Evolutionary conservation across 306 rosid species (phyloP).

Genomic region (Corylus americana): DNA sequence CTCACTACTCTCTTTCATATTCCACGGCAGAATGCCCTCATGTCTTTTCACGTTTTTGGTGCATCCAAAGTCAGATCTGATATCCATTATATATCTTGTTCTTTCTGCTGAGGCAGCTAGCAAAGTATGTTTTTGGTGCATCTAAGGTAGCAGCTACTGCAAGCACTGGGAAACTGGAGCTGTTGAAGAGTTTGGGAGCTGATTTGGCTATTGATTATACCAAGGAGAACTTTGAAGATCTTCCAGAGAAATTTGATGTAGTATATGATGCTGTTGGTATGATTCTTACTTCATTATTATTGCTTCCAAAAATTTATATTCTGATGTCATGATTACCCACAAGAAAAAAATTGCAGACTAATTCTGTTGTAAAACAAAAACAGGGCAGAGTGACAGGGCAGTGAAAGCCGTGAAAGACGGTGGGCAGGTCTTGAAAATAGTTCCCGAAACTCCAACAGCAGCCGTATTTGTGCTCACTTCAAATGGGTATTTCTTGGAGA

Average conservation of each 20-base stretch:
- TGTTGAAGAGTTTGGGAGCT: constrained; percentile 58
- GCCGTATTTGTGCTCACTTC: constrained; percentile 37
- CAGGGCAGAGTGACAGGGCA: constrained; percentile 55
- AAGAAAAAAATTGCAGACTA: too few species aligned
- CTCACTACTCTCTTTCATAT: background rate
- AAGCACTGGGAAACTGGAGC: constrained; percentile 51
- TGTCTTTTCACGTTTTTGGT: background rate
- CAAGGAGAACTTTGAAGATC: constrained; percentile 52
- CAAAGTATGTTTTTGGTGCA: constrained; percentile 69
- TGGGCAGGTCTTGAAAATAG: constrained; percentile 59
- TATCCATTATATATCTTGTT: background rate
- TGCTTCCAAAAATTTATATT: too few species aligned
- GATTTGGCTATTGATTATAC: constrained; percentile 66
- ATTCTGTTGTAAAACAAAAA: background rate
- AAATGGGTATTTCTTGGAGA: constrained; percentile 50
- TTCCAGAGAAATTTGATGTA: constrained; percentile 66
- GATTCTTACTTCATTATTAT: background rate
- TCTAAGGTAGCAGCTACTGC: constrained; percentile 68
- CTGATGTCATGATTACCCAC: too few species aligned
- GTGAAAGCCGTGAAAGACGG: constrained; percentile 63
- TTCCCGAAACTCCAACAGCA: constrained; percentile 35
- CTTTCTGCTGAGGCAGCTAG: constrained; percentile 39
- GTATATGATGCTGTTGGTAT: constrained; percentile 72
- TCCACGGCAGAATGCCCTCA: background rate
- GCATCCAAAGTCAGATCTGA: background rate